Conservation (phyloP, 768 basidiomycete genomes). For the Xerocomus potaroensis region DNA sequence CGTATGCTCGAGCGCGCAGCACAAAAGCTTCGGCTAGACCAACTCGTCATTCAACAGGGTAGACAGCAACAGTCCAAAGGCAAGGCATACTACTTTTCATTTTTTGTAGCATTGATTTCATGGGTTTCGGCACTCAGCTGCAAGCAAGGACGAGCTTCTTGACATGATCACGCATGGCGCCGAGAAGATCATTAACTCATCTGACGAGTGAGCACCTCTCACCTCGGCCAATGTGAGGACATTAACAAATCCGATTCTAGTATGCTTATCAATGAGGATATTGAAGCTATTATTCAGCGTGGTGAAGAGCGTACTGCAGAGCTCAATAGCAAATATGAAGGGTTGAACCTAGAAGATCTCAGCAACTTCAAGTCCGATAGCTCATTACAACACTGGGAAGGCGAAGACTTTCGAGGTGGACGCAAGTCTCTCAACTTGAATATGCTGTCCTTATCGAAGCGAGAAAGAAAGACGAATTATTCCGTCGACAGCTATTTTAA, state of each 20-base stretch:
- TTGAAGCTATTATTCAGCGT: conserved; percentile 86
- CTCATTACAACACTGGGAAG: conserved; percentile 91
- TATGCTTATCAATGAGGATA: conserved; percentile 78
- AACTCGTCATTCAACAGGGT: conserved; percentile 96
- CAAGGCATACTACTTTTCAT: conserved; percentile 25
- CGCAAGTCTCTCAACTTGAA: conserved; percentile 71
- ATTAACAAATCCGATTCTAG: conserved; percentile 34
- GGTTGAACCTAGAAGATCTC: conserved; percentile 87
- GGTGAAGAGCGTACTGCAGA: conserved; percentile 90
- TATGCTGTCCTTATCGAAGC: conserved; percentile 83
- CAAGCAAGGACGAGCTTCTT: conserved; percentile 91
- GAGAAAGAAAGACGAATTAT: conserved; percentile 91
- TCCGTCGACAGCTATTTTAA: conserved; percentile 96
- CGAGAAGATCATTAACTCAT: conserved; percentile 88
- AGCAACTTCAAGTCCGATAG: conserved; percentile 97
- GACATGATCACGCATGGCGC: conserved; percentile 99
- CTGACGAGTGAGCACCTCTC: conserved; percentile 54
- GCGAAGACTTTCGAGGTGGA: conserved; percentile 83
- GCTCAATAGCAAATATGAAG: conserved; percentile 89
- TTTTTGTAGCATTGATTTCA: background rate
- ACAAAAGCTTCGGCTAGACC: conserved; percentile 92
- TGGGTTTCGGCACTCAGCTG: conserved; percentile 44
- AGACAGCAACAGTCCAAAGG: conserved; percentile 79
- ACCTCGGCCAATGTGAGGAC: background rate
- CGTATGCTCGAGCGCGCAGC: conserved; percentile 92